Conservation (phyloP, 441 rosid species). For the Brassica hybrid region DNA sequence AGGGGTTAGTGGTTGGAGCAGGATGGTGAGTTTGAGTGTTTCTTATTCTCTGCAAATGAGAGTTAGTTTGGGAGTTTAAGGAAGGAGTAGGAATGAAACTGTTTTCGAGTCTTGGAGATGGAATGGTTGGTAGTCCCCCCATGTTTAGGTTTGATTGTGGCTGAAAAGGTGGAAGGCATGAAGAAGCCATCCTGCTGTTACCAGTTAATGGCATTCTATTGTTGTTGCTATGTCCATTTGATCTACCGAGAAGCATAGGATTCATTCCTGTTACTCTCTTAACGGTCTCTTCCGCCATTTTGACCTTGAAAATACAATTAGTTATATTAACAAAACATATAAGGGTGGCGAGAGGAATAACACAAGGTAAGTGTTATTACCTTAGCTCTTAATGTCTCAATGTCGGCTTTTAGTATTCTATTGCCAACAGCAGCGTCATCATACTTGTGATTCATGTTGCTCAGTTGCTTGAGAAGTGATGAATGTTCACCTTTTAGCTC, state of each 20-base stretch:
- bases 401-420: slow-evolving; percentile 93
- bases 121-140: slow-evolving; percentile 39
- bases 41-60: slow-evolving; percentile 42
- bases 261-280: slow-evolving; percentile 86
- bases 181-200: slow-evolving; percentile 49
- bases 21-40: slow-evolving; percentile 38
- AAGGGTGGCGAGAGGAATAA: background rate
- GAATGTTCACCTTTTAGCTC: slow-evolving; percentile 83
- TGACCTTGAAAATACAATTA: slow-evolving; percentile 54
- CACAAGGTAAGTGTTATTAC: slow-evolving; percentile 42
- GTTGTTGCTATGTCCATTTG: slow-evolving; percentile 54
- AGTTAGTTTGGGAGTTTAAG: slow-evolving; percentile 45
- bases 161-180: slow-evolving; percentile 49
- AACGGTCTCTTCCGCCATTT: slow-evolving; percentile 98
- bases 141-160: slow-evolving; percentile 57
- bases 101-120: slow-evolving; percentile 51
- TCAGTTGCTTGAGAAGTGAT: slow-evolving; percentile 67
- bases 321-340: background rate
- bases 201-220: slow-evolving; percentile 62
- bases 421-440: slow-evolving; percentile 86
- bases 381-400: slow-evolving; percentile 92
- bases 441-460: slow-evolving; percentile 75
- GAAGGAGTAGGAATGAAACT: slow-evolving; percentile 44
- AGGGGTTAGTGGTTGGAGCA: slow-evolving; percentile 33
- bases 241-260: slow-evolving; percentile 67